phyloP scores from a whole-genome alignment of 2,329 filamentous ascomycete genomes.

The Ophiostoma sp. region DNA sequence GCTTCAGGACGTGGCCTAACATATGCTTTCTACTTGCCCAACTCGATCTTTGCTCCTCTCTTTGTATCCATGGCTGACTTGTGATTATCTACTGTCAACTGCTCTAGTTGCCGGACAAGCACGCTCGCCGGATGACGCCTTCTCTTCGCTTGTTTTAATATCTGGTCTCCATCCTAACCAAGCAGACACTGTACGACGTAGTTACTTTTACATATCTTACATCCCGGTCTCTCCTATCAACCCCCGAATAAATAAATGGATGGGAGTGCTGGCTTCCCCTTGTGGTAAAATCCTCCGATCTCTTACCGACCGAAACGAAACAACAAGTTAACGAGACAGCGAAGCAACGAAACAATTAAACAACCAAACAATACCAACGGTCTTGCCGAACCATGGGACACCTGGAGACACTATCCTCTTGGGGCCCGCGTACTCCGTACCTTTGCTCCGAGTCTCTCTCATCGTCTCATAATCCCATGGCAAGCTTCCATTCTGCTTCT shows the following conservation, averaged over 20 bases:
- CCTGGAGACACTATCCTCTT: not conserved
- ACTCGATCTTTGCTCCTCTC: not conserved
- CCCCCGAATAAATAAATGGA: not conserved
- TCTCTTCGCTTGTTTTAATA: not conserved
- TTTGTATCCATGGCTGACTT: not conserved
- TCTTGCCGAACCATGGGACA: constrained; percentile 2
- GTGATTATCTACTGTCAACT: not conserved
- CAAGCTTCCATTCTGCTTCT: not conserved
- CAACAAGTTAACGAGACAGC: not conserved
- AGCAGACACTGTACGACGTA: not conserved
- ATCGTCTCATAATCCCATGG: not conserved
- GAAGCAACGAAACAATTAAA: too few species aligned
- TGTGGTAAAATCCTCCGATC: constrained; percentile 9
- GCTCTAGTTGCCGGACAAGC: not conserved
- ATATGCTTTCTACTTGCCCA: too few species aligned
- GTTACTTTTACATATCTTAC: too few species aligned
- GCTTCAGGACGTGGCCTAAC: not conserved
- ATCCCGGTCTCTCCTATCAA: not conserved
- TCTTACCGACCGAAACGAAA: not conserved
- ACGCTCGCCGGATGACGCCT: constrained; percentile 9
- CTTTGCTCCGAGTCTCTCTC: not conserved
- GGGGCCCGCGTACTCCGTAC: not conserved
- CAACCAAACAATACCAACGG: constrained; percentile 5
- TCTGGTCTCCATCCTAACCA: not conserved
- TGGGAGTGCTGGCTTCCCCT: too few species aligned